Evolutionary conservation across 805 yeast genomes (phyloP).

Genomic region (Metschnikowia henanensis): DNA sequence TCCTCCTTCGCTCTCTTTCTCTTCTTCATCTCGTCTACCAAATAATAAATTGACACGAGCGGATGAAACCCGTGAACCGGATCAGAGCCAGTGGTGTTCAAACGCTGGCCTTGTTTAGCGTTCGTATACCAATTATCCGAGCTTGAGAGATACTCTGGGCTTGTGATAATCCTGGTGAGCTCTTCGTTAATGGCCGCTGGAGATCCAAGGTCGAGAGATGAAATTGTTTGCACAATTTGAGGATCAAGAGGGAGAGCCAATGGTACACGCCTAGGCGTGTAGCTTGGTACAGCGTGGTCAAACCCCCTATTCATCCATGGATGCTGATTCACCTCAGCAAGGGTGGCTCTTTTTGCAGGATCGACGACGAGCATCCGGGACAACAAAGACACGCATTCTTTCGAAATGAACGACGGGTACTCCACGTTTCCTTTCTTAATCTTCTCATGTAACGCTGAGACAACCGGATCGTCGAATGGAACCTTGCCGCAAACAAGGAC

Average conservation of each 20-base stretch:
- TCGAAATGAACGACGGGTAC: constrained; percentile 79
- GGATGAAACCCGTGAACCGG: constrained; percentile 92
- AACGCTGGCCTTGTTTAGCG: constrained; percentile 36
- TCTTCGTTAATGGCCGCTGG: constrained; percentile 56
- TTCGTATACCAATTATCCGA: constrained; percentile 59
- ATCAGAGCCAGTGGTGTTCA: constrained; percentile 43
- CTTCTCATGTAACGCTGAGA: constrained; percentile 88
- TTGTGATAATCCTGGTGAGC: constrained; percentile 55
- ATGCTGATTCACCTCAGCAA: constrained; percentile 78
- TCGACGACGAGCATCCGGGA: constrained; percentile 92
- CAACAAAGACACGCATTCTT: constrained; percentile 76
- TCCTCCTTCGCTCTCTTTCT: constrained; percentile 65
- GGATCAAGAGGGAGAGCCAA: constrained; percentile 66
- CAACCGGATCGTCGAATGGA: constrained; percentile 95
- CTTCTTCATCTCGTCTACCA: constrained; percentile 81
- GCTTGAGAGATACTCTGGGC: constrained; percentile 65
- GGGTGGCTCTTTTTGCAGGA: constrained; percentile 74
- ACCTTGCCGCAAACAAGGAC: constrained; percentile 97
- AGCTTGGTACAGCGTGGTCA: constrained; percentile 68
- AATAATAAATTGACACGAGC: constrained; percentile 76
- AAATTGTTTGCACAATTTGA: constrained; percentile 70
- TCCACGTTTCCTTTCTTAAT: constrained; percentile 91
- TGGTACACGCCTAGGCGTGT: constrained; percentile 79
- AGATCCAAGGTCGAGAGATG: constrained; percentile 76
- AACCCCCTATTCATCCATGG: constrained; percentile 96